phyloP scores from a whole-genome alignment of 2,329 filamentous ascomycete species.

The Hyphodiscus sp. region DNA sequence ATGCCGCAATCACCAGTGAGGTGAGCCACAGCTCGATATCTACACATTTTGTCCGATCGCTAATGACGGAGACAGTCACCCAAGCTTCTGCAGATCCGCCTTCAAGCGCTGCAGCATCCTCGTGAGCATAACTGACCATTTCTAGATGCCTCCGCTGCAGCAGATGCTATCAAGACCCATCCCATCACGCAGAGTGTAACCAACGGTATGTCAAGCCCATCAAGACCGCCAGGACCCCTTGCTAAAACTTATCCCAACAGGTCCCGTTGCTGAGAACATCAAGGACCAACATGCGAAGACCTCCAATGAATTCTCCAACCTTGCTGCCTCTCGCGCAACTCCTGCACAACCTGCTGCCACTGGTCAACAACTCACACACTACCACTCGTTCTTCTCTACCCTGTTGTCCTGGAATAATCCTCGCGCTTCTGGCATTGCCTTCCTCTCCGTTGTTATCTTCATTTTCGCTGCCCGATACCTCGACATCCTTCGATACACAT shows the following conservation, averaged over 20 bases:
- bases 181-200: slow-evolving; percentile 28
- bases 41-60: slow-evolving; percentile 8
- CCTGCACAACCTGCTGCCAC: slow-evolving; percentile 48
- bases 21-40: slow-evolving; percentile 12
- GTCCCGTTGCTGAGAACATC: slow-evolving; percentile 53
- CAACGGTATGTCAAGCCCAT: slow-evolving; percentile 21
- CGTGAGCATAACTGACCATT: slow-evolving; percentile 15
- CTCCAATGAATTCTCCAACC: slow-evolving; percentile 48
- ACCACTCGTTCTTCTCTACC: slow-evolving; percentile 65
- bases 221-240: slow-evolving; percentile 5
- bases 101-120: slow-evolving; percentile 2
- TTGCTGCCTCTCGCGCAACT: slow-evolving; percentile 50
- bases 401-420: slow-evolving; percentile 65
- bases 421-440: slow-evolving; percentile 60
- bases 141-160: slow-evolving; percentile 27
- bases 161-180: slow-evolving; percentile 27
- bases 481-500: slow-evolving; percentile 56
- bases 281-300: slow-evolving; percentile 51
- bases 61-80: slow-evolving; percentile 22
- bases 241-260: slow-evolving; percentile 31
- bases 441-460: slow-evolving; percentile 47
- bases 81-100: slow-evolving; percentile 10
- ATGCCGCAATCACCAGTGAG: slow-evolving; percentile 23
- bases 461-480: slow-evolving; percentile 62
- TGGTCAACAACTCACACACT: slow-evolving; percentile 59